Evolutionary conservation across 495 filamentous ascomycete genomes (phyloP), one percentile per base, ranked within the genome.

Genomic region (Penicillium verhagenii): DNA sequence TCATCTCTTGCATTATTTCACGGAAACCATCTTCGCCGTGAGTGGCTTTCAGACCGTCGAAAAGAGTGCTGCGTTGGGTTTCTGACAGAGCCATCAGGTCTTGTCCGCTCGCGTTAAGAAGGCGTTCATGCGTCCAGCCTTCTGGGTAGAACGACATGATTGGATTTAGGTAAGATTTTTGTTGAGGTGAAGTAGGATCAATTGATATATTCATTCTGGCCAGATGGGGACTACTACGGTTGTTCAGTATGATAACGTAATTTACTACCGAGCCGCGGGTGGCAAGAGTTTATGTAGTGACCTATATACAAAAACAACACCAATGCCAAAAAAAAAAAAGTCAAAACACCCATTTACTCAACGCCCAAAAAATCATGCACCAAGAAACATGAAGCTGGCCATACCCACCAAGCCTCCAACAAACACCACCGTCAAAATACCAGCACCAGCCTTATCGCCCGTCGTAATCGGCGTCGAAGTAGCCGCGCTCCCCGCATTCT

Each of bases 381-480:
- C 50, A n/a, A 53, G 6, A 33, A 53, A 23, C 50, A 53, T 44
- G 28, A 53, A 53, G 8, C 7, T 19, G 16, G 28, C 25, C 50
- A 53, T 31, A 5, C 38, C 50, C 21, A 53, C 19, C 18, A 21
- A 29, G 2, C 25, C 50, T 33, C 25, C 24, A 11, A 78, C 65
- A 4, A 87, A 72, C 16, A 81, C 65, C 16, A 78, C 69, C 20
- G 86, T 88, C 52, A 63, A 48, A 38, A 63, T 56, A 4, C 44
- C 46, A 28, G 56, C 60, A 4, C 60, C 60, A 13, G 60, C 60
- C 33, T 54, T 56, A 19, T 63, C 56, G 8, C 52, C 60, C 3
- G 49, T 39, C 4, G 60, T 50, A 29, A 63, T 47, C 4, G 53
- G 47, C 14, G 11, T 52, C 6, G 6, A 14, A 9, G 29, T 40